Conservation (phyloP, 176 grass and related monocot genomes). For the Juncus inflexus region DNA sequence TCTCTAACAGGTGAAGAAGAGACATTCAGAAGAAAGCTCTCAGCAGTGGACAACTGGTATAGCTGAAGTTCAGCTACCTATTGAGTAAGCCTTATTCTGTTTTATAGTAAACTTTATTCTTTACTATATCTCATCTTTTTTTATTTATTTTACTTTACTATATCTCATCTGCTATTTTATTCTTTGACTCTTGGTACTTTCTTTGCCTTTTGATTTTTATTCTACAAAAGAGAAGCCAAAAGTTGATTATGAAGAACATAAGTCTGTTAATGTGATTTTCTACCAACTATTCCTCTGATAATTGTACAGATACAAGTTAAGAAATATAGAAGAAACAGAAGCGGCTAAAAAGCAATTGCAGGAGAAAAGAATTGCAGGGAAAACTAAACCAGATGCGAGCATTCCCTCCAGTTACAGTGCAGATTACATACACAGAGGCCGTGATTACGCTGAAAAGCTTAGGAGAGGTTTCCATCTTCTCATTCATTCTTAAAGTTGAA, state of each 20-base stretch:
- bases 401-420: constrained; percentile 95
- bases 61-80: constrained; percentile 76
- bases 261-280: not conserved
- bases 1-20: constrained; percentile 77
- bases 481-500: not conserved
- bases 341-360: constrained; percentile 89
- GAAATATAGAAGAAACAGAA: constrained; percentile 98
- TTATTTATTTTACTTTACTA: too few relatives aligned
- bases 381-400: constrained; percentile 77
- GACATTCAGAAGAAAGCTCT: constrained; percentile 92
- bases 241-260: constrained; percentile 12
- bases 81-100: constrained; percentile 42
- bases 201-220: not conserved
- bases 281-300: constrained; percentile 2
- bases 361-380: constrained; percentile 77
- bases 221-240: not conserved
- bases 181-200: constrained; percentile 16
- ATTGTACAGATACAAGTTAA: constrained; percentile 72
- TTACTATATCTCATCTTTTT: not conserved
- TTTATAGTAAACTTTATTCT: not conserved
- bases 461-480: constrained; percentile 55
- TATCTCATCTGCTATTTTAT: not conserved
- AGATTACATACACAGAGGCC: constrained; percentile 85
- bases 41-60: constrained; percentile 97
- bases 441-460: constrained; percentile 87